Evolutionary conservation across 495 filamentous ascomycete genomes (phyloP).

Genomic region (Hypomontagnella submonticulosa): DNA sequence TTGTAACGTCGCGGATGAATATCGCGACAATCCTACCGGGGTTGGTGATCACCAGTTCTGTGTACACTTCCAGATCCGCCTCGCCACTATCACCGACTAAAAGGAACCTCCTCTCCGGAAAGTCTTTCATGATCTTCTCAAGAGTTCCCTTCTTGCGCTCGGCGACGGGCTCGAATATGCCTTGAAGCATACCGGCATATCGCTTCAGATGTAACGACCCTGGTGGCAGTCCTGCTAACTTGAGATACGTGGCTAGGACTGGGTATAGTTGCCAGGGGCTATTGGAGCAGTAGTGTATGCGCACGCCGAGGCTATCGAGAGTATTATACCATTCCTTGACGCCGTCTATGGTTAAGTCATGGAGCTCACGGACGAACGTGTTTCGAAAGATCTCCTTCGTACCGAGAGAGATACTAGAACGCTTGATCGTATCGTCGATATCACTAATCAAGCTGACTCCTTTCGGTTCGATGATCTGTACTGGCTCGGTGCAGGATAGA

Average conservation of each 20-base stretch:
- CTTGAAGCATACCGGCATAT: conserved; percentile 94
- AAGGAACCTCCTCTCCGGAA: conserved; percentile 88
- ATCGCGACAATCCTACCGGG: conserved; percentile 81
- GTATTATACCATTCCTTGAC: conserved; percentile 88
- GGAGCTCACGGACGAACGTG: conserved; percentile 87
- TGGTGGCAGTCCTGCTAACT: conserved; percentile 78
- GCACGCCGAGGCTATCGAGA: conserved; percentile 80
- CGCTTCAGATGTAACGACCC: conserved; percentile 95
- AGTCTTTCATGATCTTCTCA: conserved; percentile 86
- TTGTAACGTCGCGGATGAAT: conserved; percentile 96
- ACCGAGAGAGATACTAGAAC: conserved; percentile 86
- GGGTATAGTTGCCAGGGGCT: conserved; percentile 97
- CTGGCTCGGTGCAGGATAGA: conserved; percentile 78
- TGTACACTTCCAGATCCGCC: conserved; percentile 97
- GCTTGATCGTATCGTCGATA: conserved; percentile 98
- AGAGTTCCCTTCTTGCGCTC: conserved; percentile 90
- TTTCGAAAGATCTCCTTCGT: conserved; percentile 96
- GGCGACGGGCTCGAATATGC: conserved; percentile 96
- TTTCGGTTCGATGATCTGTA: conserved; percentile 78
- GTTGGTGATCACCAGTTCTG: conserved; percentile 84
- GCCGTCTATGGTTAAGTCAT: conserved; percentile 82
- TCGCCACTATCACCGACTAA: conserved; percentile 96
- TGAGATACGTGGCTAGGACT: conserved; percentile 83
- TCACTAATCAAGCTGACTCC: conserved; percentile 96
- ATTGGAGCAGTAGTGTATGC: conserved; percentile 92